Evolutionary conservation across 2,329 filamentous ascomycete species (phyloP).

Genomic region (Drechslerella coelobrocha): DNA sequence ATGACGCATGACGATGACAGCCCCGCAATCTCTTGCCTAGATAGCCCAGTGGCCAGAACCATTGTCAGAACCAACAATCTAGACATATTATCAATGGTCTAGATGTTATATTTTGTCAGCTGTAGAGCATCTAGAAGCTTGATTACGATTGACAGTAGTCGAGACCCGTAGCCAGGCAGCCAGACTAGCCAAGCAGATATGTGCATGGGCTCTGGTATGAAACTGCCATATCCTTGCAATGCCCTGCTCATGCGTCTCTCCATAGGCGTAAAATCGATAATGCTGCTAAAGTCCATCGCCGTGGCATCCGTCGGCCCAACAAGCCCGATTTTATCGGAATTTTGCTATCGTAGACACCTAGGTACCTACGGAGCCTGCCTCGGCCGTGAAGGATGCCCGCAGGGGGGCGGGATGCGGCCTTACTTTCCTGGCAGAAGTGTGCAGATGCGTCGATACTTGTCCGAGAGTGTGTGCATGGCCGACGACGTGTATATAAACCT

Average conservation of each 20-base stretch:
- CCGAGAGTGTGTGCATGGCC: neutral
- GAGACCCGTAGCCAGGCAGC: neutral
- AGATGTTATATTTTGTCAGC: neutral
- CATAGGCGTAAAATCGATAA: neutral
- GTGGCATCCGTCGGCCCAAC: neutral
- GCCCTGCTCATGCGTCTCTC: neutral
- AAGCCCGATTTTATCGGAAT: neutral
- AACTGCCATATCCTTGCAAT: neutral
- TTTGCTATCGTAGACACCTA: neutral
- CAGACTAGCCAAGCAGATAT: neutral
- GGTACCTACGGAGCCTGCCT: neutral
- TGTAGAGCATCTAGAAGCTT: neutral
- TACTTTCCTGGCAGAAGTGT: constrained; percentile 14
- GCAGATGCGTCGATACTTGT: neutral
- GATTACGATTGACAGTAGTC: neutral
- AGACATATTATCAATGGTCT: neutral
- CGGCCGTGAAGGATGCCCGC: neutral
- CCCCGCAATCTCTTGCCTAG: constrained; percentile 29
- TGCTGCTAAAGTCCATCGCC: constrained; percentile 1
- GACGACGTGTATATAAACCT: constrained; percentile 34
- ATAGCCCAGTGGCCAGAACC: constrained; percentile 14
- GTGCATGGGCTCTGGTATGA: no score
- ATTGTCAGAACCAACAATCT: no score
- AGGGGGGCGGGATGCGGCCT: neutral
- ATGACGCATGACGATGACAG: constrained; percentile 26